Base-by-base conservation (phyloP, 129 eudicot genomes). In the Tagetes erecta region DNA sequence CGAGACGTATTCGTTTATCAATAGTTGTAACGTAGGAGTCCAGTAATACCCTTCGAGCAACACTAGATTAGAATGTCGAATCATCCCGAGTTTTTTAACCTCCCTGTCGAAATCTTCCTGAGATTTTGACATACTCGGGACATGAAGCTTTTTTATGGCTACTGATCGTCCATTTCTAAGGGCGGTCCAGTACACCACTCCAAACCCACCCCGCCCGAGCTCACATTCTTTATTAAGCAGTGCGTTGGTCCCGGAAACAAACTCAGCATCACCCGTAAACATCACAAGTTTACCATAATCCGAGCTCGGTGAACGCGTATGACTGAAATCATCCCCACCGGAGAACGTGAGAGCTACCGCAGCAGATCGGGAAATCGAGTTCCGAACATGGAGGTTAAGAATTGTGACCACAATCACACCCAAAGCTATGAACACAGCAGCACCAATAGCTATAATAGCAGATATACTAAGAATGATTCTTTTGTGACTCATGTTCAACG, bases 161-260 rank as follows among this genome's bases (percentile, higher is more conserved):
- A 93, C 84, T 0, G 92, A 79, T 3, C 95, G 87, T 20, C 98
- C 98, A 20, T 85, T 89, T 83, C 84, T 81, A 0, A 94, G 81
- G 27, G 81, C 89, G 3, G 97, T 88, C 53, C 79, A 76, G 76
- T 94, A 94, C 33, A 94, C 97, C 41, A 86, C 68, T 14, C 98
- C 98, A 50, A 94, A 94, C 31, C 98, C 98, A 0, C 98, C 98
- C 6, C 97, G 91, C 42, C 98, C 98, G 3, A 94, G 80, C 74
- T 94, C 98, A 50, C 86, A 84, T 0, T 90, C 88, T 70, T 90
- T 94, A 63, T 86, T 85, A 58, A 94, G 96, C 65, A 94, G 63
- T 12, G 91, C 91, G 4, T 90, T 84, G 70, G 97, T 84, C 76
- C 97, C 97, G 2, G 82, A 78, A 0, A 58, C 96, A 73, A 94